These are phyloP conservation scores for Trypanosoma avium DNA, from an alignment of 208 protist genomes.

Conservation along the genomic window DNA sequence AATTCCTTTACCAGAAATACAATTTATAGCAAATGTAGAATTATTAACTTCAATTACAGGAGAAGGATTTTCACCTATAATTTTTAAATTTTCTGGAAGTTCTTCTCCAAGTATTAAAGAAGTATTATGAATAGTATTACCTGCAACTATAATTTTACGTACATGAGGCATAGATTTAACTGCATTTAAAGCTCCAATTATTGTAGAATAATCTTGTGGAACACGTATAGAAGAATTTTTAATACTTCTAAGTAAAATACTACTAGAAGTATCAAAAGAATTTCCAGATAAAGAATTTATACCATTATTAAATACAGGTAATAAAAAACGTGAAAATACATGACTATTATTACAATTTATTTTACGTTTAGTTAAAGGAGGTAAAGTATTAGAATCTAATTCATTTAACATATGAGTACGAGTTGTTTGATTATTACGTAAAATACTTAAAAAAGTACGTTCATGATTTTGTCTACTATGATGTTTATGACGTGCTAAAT, in stretches of 20 bases:
- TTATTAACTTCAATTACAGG: slow-evolving; percentile 64
- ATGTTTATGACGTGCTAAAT: slow-evolving; percentile 60
- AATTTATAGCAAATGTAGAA: slow-evolving; percentile 51
- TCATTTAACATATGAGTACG: slow-evolving; percentile 8
- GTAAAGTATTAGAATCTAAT: slow-evolving; percentile 2
- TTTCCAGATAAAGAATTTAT: neutral
- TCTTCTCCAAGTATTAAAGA: slow-evolving; percentile 48
- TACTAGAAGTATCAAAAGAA: slow-evolving; percentile 3
- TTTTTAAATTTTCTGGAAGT: slow-evolving; percentile 63
- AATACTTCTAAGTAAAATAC: slow-evolving; percentile 3
- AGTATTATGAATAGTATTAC: slow-evolving; percentile 43
- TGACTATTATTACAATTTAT: neutral
- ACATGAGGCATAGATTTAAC: slow-evolving; percentile 53
- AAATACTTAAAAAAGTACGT: slow-evolving; percentile 29
- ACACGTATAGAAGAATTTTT: slow-evolving; percentile 46
- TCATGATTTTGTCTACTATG: slow-evolving; percentile 62
- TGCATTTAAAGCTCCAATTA: slow-evolving; percentile 40
- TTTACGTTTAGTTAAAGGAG: neutral
- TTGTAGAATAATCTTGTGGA: slow-evolving; percentile 54
- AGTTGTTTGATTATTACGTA: slow-evolving; percentile 4
- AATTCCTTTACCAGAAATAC: slow-evolving; percentile 53
- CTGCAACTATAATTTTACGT: slow-evolving; percentile 59
- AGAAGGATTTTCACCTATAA: slow-evolving; percentile 67
- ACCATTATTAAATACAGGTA: neutral
- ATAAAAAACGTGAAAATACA: slow-evolving; percentile 13